These are phyloP conservation scores for Candida caryicola DNA, from an alignment of 805 yeast species.

Conservation along the genomic window DNA sequence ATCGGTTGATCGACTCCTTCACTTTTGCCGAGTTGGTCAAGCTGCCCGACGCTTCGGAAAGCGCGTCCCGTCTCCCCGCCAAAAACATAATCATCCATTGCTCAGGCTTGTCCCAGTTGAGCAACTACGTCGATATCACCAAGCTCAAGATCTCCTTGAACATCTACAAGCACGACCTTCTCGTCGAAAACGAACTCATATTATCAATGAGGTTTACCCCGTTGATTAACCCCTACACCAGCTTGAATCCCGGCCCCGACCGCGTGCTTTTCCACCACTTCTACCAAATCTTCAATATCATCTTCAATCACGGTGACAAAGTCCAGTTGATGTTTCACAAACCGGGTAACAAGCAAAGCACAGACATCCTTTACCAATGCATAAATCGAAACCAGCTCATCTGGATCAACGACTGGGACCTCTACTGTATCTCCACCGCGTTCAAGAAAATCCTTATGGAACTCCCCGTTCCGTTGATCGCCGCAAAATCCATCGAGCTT, in stretches of 20 bases:
- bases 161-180: conserved; percentile 67
- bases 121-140: conserved; percentile 68
- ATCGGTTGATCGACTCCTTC: conserved; percentile 25
- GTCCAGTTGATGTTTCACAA: conserved; percentile 51
- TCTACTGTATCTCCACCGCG: conserved; percentile 47
- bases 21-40: conserved; percentile 8
- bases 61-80: conserved; percentile 16
- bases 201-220: conserved; percentile 17
- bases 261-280: conserved; percentile 38
- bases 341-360: conserved; percentile 51
- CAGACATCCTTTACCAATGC: conserved; percentile 47
- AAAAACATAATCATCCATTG: conserved; percentile 41
- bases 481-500: conserved; percentile 44
- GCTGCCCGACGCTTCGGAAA: conserved; percentile 25
- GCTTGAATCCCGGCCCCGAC: conserved; percentile 14
- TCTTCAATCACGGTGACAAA: conserved; percentile 40
- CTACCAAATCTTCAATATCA: conserved; percentile 51
- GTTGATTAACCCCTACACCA: conserved; percentile 21
- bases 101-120: conserved; percentile 49
- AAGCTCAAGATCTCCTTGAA: conserved; percentile 70
- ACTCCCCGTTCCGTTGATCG: conserved; percentile 53
- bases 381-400: conserved; percentile 53
- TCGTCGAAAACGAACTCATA: conserved; percentile 38
- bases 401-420: conserved; percentile 55
- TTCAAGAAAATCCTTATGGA: conserved; percentile 48